Base-by-base conservation (phyloP, 169 alveolate genomes). In the Cryptosporidium ryanae region DNA sequence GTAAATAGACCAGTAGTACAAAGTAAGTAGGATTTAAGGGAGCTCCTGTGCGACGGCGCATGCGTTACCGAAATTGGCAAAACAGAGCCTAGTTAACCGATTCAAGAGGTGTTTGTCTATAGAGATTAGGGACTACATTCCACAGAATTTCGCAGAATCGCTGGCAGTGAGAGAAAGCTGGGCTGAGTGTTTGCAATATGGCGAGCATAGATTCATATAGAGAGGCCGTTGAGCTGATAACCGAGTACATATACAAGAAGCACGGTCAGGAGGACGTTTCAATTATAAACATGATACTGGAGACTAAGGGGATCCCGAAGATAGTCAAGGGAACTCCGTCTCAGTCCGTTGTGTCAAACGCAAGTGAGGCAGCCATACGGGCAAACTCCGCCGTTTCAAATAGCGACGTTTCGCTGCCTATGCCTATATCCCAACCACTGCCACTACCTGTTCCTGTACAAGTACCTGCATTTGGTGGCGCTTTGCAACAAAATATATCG, bases 181-280 rank as follows among this genome's bases (percentile, higher is more conserved):
- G 46, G 3, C 8, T 38, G 46, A 38, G 55, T 3, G 2, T 31
- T 21, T 12, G 48, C 27, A 59, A 2, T 23, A 76, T 76, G 87
- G 64, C 17, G 21, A 23, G 25, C 15, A 38, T 59, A 4, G 87
- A 76, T 43, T 57, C 43, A 27, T 76, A 76, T 27, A 76, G 59
- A 61, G 87, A 76, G 64, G 71, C 71, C 12, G 34, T 76, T 21
- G 43, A 70, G 29, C 29, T 52, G 15, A 55, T 76, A 29, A 76
- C 44, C 5, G 87, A 76, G 27, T 76, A 76, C 46, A 50, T 76
- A 23, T 59, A 55, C 21, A 76, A 64, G 1, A 76, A 76, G 21
- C 63, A 57, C 46, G 87, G 87, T 2, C 87, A 67, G 23, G 71
- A 76, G n/a, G 87, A 76, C 18, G 87, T 57, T 23, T 46, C 48